These are phyloP conservation scores for Candida cerambycidarum DNA, from an alignment of 805 yeast genomes.

Conservation along the genomic window DNA sequence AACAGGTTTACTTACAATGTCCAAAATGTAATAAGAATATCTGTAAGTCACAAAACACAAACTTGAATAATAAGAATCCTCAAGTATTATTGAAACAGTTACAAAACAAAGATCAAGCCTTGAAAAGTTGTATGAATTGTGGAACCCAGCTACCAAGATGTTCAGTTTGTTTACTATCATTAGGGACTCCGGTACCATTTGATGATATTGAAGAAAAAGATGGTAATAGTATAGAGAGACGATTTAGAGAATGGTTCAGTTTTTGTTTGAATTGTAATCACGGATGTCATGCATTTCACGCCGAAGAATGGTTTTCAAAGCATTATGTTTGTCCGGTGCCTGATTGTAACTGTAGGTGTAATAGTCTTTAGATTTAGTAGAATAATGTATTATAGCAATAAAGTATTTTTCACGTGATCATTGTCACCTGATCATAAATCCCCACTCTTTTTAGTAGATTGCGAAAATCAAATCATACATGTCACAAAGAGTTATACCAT, in stretches of 20 bases:
- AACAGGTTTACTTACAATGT: conserved; percentile 83
- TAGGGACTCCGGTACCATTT: conserved; percentile 65
- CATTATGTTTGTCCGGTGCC: conserved; percentile 93
- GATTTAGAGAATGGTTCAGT: conserved; percentile 81
- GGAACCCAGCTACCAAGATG: conserved; percentile 87
- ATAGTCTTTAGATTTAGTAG: conserved; percentile 30
- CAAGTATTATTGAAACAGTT: conserved; percentile 33
- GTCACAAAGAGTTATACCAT: conserved; percentile 59
- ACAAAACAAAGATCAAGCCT: conserved; percentile 27
- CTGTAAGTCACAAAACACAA: conserved; percentile 31
- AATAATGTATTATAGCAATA: too few relatives aligned
- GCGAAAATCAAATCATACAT: too few relatives aligned
- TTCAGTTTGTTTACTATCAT: conserved; percentile 78
- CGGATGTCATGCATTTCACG: conserved; percentile 93
- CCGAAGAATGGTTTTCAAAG: conserved; percentile 91
- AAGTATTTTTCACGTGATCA: too few relatives aligned
- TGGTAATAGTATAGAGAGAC: conserved; percentile 30
- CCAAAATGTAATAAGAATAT: conserved; percentile 76
- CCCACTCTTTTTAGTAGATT: too few relatives aligned
- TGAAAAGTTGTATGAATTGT: conserved; percentile 72
- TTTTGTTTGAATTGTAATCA: conserved; percentile 90
- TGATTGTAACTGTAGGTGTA: conserved; percentile 83
- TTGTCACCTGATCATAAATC: too few relatives aligned
- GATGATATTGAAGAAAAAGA: conserved; percentile 26
- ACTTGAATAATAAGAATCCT: conserved; percentile 15